phyloP scores from a whole-genome alignment of 2,329 filamentous ascomycete species.

The Trichoderma simmonsii region DNA sequence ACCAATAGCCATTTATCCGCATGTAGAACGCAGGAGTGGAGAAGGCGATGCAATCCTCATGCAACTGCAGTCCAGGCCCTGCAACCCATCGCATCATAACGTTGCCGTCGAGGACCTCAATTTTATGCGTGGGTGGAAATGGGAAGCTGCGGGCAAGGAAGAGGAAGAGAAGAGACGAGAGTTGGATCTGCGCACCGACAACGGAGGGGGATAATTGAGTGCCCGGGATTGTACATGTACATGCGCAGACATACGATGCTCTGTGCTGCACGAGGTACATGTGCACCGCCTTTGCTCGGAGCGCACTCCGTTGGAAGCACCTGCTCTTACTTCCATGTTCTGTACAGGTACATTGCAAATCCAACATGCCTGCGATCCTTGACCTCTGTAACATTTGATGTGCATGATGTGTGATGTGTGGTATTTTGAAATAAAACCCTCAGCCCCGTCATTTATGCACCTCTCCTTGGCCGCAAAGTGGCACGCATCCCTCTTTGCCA shows the following conservation, averaged over 20 bases:
- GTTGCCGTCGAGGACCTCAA: not conserved
- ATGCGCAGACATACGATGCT: too few relatives aligned
- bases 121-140: not conserved
- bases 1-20: slow-evolving; percentile 8
- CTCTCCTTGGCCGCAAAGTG: not conserved
- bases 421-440: not conserved
- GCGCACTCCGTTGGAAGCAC: not conserved
- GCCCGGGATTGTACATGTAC: not conserved
- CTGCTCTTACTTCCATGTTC: not conserved
- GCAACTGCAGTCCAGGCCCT: not conserved
- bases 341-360: not conserved
- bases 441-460: not conserved
- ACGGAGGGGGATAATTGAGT: not conserved
- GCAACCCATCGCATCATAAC: not conserved
- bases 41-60: not conserved
- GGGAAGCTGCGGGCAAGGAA: not conserved
- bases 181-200: slow-evolving; percentile 5
- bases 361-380: not conserved
- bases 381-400: not conserved
- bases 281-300: not conserved
- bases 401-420: not conserved
- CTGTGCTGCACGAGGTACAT: not conserved
- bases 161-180: not conserved
- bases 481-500: not conserved
- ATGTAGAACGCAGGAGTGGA: not conserved